A percentile compares a stretch with the other conserved stretches of the same genome.
These are phyloP conservation scores for Alternaria gansuensis DNA, from an alignment of 2,329 filamentous ascomycete species.

Conservation along the genomic window DNA sequence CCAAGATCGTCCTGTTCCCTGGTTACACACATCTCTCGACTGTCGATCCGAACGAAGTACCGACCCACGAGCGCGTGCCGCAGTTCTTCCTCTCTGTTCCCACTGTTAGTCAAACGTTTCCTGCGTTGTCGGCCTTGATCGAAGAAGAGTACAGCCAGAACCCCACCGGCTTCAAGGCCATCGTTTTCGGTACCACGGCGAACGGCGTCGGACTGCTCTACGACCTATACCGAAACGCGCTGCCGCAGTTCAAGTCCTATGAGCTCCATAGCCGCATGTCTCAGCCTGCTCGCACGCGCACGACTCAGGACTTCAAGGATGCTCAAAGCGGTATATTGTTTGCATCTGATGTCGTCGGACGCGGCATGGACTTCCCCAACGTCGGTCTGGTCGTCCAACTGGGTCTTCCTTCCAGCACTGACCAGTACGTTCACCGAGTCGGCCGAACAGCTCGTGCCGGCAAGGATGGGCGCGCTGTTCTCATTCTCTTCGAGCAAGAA, in stretches of 20 bases:
- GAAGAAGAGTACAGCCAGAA: slow-evolving; percentile 54
- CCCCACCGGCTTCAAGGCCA: slow-evolving; percentile 56
- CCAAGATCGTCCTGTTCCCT: slow-evolving; percentile 56
- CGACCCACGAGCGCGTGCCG: slow-evolving; percentile 59
- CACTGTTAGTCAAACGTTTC: slow-evolving; percentile 57
- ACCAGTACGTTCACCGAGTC: slow-evolving; percentile 58
- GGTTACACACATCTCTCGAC: slow-evolving; percentile 56
- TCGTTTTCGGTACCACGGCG: slow-evolving; percentile 59
- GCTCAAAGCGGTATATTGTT: slow-evolving; percentile 60
- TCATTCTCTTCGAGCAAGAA: slow-evolving; percentile 62
- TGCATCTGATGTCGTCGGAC: slow-evolving; percentile 59
- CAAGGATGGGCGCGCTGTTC: slow-evolving; percentile 63
- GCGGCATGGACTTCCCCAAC: slow-evolving; percentile 63
- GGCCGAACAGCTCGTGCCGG: slow-evolving; percentile 55
- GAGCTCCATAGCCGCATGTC: slow-evolving; percentile 57
- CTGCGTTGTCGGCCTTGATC: slow-evolving; percentile 57
- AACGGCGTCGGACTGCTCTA: slow-evolving; percentile 57
- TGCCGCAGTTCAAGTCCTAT: slow-evolving; percentile 51
- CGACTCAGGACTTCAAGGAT: slow-evolving; percentile 58
- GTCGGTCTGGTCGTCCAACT: slow-evolving; percentile 60
- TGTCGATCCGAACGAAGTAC: slow-evolving; percentile 56
- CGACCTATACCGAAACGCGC: slow-evolving; percentile 49
- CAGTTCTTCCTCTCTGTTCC: slow-evolving; percentile 60
- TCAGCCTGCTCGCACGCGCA: slow-evolving; percentile 55
- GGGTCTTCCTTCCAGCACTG: slow-evolving; percentile 60